Evolutionary conservation across 805 yeast species (phyloP).

Genomic region (Ogataea trehaloabstinens): DNA sequence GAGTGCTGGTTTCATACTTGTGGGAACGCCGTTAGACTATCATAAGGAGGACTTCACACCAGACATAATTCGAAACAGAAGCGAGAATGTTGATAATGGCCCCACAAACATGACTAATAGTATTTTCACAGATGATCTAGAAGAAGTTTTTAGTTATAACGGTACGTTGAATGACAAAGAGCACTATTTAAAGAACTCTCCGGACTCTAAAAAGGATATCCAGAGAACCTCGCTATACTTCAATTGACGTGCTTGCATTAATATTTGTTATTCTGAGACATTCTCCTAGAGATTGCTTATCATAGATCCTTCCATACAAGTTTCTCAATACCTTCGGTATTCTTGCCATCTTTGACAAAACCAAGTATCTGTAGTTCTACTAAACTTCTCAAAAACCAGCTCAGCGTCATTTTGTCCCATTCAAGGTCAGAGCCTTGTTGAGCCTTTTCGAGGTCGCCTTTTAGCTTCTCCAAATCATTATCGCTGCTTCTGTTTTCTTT

Average conservation of each 20-base stretch:
- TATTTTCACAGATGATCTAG: constrained; percentile 9
- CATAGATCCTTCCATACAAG: constrained; percentile 67
- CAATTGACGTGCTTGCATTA: constrained; percentile 10
- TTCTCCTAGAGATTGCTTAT: constrained; percentile 1
- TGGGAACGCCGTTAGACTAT: constrained; percentile 12
- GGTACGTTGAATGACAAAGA: constrained; percentile 1
- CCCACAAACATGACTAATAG: constrained; percentile 6
- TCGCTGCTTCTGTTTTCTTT: constrained; percentile 4
- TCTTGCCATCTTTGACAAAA: constrained; percentile 57
- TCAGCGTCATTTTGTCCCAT: constrained; percentile 64
- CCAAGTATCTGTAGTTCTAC: constrained; percentile 72
- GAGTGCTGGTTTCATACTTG: constrained; percentile 9
- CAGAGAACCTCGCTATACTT: constrained; percentile 24
- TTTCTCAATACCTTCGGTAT: constrained; percentile 67
- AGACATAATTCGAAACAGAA: not conserved
- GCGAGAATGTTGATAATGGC: too few relatives aligned
- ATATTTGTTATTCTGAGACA: too few relatives aligned
- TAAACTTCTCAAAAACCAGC: constrained; percentile 75
- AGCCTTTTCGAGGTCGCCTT: constrained; percentile 15
- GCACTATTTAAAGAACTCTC: constrained; percentile 1
- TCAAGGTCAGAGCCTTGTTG: constrained; percentile 38
- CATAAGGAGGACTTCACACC: constrained; percentile 5
- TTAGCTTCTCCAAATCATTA: constrained; percentile 1
- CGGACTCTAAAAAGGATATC: constrained; percentile 4
- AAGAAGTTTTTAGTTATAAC: constrained; percentile 10